Percentiles rank a stretch among this genome's conserved stretches.
These are phyloP conservation scores for sweet orange (Citrus sinensis) DNA, from an alignment of 345 rosid species.

Conservation along the genomic window DNA sequence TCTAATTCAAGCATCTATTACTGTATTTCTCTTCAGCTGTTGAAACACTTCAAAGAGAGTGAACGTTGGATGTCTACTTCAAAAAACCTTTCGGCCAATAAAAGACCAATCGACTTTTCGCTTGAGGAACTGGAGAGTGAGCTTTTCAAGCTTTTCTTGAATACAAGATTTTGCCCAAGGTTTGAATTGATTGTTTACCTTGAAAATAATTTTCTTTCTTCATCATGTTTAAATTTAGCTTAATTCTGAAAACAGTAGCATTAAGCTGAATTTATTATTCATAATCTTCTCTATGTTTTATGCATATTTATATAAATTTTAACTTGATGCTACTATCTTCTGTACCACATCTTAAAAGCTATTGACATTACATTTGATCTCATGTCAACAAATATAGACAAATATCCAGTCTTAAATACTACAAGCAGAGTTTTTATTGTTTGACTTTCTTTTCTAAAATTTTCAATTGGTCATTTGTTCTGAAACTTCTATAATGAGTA, in stretches of 20 bases:
- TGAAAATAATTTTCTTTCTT: background rate
- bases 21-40: slow-evolving; percentile 43
- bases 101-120: slow-evolving; percentile 41
- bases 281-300: background rate
- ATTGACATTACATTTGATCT: background rate
- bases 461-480: background rate
- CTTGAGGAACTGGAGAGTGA: slow-evolving; percentile 51
- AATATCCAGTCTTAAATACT: background rate
- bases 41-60: slow-evolving; percentile 47
- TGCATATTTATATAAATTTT: too few species aligned
- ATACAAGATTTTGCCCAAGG: slow-evolving; percentile 56
- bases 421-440: background rate
- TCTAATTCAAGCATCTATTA: slow-evolving; percentile 5
- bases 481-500: background rate
- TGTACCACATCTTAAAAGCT: background rate
- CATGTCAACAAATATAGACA: background rate
- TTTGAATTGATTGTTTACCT: slow-evolving; percentile 23
- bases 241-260: background rate
- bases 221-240: background rate
- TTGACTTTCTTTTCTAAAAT: background rate
- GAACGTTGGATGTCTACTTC: slow-evolving; percentile 49
- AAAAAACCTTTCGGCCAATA: slow-evolving; percentile 10
- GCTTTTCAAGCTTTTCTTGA: slow-evolving; percentile 53
- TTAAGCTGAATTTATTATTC: background rate
- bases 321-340: background rate